Percentiles rank a stretch among this genome's conserved stretches.
Conservation (phyloP, 306 rosid species). For the Senna siamea region DNA sequence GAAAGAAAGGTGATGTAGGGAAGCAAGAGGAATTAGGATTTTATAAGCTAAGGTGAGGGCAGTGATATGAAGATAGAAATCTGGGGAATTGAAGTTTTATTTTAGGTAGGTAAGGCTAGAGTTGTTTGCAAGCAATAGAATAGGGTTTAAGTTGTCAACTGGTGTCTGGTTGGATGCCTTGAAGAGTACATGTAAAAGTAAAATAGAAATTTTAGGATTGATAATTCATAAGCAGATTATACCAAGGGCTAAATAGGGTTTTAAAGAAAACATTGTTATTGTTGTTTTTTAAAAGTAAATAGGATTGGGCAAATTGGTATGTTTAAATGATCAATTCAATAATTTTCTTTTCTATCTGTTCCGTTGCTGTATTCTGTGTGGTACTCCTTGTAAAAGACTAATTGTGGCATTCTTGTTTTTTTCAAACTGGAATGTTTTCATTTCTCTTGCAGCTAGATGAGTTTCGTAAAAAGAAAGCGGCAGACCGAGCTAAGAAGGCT, state of each 20-base stretch:
- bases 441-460: constrained; percentile 79
- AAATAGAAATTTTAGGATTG: background rate
- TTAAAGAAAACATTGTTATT: background rate
- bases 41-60: no score
- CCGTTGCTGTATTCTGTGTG: constrained; percentile 1
- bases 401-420: background rate
- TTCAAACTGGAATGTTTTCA: constrained; percentile 25
- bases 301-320: background rate
- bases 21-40: background rate
- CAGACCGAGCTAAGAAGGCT: constrained; percentile 76
- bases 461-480: constrained; percentile 92
- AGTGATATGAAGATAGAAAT: background rate
- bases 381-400: background rate
- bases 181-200: background rate
- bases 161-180: background rate
- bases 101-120: background rate
- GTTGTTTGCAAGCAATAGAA: background rate
- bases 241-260: background rate
- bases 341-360: background rate
- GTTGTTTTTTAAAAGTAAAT: background rate
- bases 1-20: background rate
- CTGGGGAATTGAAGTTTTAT: background rate
- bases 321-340: background rate
- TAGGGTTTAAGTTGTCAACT: background rate
- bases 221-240: background rate